These are phyloP conservation scores for Terana coerulea DNA, from an alignment of 768 basidiomycete genomes.

Conservation along the genomic window DNA sequence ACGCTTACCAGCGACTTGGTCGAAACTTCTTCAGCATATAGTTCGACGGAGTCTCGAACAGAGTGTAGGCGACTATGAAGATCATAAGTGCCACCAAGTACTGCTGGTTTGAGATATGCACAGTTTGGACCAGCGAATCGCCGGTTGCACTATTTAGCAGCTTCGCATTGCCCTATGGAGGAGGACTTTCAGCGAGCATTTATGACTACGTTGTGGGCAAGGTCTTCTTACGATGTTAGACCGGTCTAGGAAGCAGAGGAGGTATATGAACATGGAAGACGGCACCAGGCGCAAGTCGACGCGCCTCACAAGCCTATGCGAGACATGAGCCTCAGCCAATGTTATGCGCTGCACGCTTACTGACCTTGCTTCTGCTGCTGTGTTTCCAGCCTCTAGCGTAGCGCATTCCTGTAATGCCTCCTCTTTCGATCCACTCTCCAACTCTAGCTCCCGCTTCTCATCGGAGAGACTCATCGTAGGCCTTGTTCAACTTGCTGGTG, in stretches of 20 bases:
- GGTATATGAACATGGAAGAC: conserved; percentile 26
- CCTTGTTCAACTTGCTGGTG: no score
- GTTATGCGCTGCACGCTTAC: no score
- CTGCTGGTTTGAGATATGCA: conserved; percentile 26
- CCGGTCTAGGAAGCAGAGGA: conserved; percentile 27
- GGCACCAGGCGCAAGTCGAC: conserved; percentile 28
- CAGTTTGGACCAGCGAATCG: conserved; percentile 28
- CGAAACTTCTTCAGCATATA: conserved; percentile 34
- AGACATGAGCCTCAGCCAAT: no score
- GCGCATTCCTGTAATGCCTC: no score
- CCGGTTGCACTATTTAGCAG: conserved; percentile 29
- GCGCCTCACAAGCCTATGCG: conserved; percentile 40
- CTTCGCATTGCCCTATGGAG: conserved; percentile 22
- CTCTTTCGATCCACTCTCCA: no score
- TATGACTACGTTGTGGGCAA: neutral
- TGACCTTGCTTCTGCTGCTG: no score
- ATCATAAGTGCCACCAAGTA: conserved; percentile 37
- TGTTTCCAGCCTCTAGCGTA: no score
- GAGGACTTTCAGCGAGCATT: neutral
- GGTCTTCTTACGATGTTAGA: conserved; percentile 16
- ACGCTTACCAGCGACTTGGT: conserved; percentile 30
- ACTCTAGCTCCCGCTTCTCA: no score
- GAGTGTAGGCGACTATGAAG: conserved; percentile 36
- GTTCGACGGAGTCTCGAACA: conserved; percentile 39
- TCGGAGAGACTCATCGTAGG: no score